These are phyloP conservation scores for Prototheca wickerhamii DNA, from an alignment of 163 green algal species.

Conservation along the genomic window DNA sequence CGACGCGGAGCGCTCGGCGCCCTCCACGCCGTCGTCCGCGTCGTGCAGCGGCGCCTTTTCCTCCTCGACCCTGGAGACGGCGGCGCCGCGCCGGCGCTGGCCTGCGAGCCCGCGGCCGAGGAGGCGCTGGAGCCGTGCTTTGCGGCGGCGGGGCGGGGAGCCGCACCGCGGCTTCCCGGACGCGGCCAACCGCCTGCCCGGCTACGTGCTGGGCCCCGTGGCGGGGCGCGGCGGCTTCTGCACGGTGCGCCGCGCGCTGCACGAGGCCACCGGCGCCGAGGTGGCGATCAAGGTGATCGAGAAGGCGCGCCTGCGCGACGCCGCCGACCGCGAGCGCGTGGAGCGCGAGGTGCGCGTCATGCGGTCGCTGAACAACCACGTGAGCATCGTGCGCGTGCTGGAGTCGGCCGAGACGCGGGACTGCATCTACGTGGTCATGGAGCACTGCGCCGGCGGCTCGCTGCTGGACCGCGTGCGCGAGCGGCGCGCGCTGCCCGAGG, in stretches of 20 bases:
- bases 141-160: background rate
- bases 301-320: conserved; percentile 24
- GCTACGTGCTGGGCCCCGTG: conserved; percentile 39
- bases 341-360: conserved; percentile 33
- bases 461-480: conserved; percentile 55
- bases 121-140: background rate
- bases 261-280: conserved; percentile 17
- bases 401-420: conserved; percentile 35
- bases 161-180: background rate
- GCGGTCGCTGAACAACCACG: conserved; percentile 29
- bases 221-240: conserved; percentile 47
- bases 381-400: conserved; percentile 33
- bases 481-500: conserved; percentile 38
- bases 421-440: conserved; percentile 48
- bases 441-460: conserved; percentile 31
- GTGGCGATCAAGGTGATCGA: conserved; percentile 46
- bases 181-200: conserved; percentile 5
- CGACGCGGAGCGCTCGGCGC: background rate
- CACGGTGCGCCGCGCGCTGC: conserved; percentile 28
- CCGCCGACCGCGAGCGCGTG: conserved; percentile 28
- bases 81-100: background rate
- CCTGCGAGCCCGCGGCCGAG: background rate
- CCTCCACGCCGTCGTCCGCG: background rate
- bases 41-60: background rate
- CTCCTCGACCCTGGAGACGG: background rate